Base-by-base conservation (phyloP, 768 basidiomycete species). In the Kwoniella dejecticola region DNA sequence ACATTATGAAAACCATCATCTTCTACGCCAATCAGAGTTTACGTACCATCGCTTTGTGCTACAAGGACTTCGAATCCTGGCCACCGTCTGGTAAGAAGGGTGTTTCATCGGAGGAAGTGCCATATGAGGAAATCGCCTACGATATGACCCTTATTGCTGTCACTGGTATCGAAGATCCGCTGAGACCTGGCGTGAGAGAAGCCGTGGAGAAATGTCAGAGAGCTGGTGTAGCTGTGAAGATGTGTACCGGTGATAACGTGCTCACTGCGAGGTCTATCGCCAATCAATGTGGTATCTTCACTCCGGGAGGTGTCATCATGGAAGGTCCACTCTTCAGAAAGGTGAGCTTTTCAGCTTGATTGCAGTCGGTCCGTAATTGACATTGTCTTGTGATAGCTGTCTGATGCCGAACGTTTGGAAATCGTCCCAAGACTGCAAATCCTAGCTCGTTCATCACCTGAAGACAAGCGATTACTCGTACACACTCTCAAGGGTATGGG, bases 161-260 rank as follows among this genome's bases (percentile, higher is more conserved):
- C 67, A 86, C 87, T 62, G 96, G 93, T 71, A 97, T 99, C 71
- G 94, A 99, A 75, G 96, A 99, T 75, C 96, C 94, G 44, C 84
- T 99, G 3, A 89, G 95, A 31, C 83, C 85, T 0, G 92, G 94
- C 75, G 96, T 98, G 26, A 85, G 85, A 15, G 85, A 92, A 11
- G 93, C 95, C 17, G 95, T 99, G 44, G 82, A 84, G 44, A 87
- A 90, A 72, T 97, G 94, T 74, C 86, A 86, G 70, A 84, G 82
- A 53, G 95, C 96, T 41, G 94, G 95, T 63, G 93, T 99, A 13
- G 83, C 84, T 23, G 87, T 98, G 81, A 97, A 96, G 82, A 99
- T 97, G 94, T 95, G 91, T 77, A 98, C 96, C 0, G 96, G 95
- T 67, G 94, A 98, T 79, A 97, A 96, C 67, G 91, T 93, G 50